Evolutionary conservation across 2,329 filamentous ascomycete genomes (phyloP), one percentile per base, ranked within the genome.

Genomic region (Trichoderma pleuroti): DNA sequence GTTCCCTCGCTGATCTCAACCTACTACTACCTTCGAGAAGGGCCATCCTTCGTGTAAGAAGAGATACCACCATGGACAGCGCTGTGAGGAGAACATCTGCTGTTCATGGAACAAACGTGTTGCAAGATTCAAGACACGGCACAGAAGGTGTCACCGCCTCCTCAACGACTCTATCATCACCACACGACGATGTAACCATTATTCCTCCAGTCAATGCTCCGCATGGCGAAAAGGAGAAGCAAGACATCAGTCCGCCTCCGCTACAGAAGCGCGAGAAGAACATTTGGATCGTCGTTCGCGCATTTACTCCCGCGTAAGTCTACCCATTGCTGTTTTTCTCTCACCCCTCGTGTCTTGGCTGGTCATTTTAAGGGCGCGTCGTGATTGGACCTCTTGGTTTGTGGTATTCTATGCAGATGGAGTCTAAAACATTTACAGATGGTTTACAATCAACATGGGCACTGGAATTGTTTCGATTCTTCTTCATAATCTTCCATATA

Each of bases 371-470:
- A 49, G 42, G 42, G 42, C 42, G 42, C 18, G 42, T 49, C 0
- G n/a, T 21, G n/a, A 46, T 46, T 34, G 18, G 18, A 30, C 32
- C 21, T 16, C 12, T 1, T 21, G 42, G n/a, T n/a, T 21, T 49
- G 42, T 49, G 42, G 4, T 49, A 6, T 18, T 36, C 57, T 30
- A 16, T 8, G 9, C n/a, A 14, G 5, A 24, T 26, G 16, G n/a
- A 30, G 32, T 66, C 42, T 49, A 21, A 49, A 57, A 57, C 16
- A 0, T n/a, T 42, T 26, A 8, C 9, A 57, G 63, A 6, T 66
- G 63, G 63, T 66, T 66, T 28, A 66, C 63, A n/a, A 7, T 66
- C 2, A 66, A 66, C 18, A 66, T 66, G 63, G 63, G 63, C 11
- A 66, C 63, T 21, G 63, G 63, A 7, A 66, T 66, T 12, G 63